A percentile compares a stretch with the other conserved stretches of the same genome.
Evolutionary conservation across 148 eudicot genomes (phyloP).

Genomic region (Oxyria digyna): DNA sequence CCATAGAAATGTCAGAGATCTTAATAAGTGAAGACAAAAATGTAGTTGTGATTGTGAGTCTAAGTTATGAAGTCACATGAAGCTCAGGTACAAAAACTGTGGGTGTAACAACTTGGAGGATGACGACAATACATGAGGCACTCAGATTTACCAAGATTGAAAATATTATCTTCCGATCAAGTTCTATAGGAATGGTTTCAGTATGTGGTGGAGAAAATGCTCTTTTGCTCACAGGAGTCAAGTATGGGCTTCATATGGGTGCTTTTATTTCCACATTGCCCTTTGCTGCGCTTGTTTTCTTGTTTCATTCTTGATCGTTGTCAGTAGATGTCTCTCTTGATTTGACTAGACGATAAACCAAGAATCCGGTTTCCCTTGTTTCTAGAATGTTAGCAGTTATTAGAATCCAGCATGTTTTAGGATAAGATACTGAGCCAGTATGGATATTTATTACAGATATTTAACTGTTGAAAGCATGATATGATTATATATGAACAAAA

Average conservation of each 20-base stretch:
- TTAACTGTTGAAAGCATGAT: background rate
- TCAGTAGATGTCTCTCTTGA: slow-evolving; percentile 4
- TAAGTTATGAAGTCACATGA: background rate
- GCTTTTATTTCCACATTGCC: slow-evolving; percentile 21
- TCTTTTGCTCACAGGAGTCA: slow-evolving; percentile 25
- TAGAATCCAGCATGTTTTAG: background rate
- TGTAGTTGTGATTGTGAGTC: slow-evolving; percentile 3
- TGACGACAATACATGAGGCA: slow-evolving; percentile 6
- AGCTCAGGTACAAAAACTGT: slow-evolving; percentile 9
- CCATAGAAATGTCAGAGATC: background rate
- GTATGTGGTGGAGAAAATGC: slow-evolving; percentile 26
- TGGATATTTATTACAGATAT: background rate
- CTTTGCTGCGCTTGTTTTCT: slow-evolving; percentile 8
- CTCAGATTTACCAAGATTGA: slow-evolving; percentile 10
- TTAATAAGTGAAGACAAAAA: background rate
- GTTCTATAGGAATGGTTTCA: background rate
- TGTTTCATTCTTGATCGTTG: slow-evolving; percentile 7
- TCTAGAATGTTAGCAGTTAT: background rate
- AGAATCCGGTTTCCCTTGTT: background rate
- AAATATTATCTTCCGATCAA: background rate
- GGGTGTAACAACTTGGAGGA: slow-evolving; percentile 10
- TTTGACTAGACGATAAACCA: slow-evolving; percentile 5
- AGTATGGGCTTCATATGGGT: slow-evolving; percentile 76
- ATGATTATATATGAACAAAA: background rate
- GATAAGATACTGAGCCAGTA: background rate